Conservation (phyloP, 768 basidiomycete species). For the Dentipellis fragilis region DNA sequence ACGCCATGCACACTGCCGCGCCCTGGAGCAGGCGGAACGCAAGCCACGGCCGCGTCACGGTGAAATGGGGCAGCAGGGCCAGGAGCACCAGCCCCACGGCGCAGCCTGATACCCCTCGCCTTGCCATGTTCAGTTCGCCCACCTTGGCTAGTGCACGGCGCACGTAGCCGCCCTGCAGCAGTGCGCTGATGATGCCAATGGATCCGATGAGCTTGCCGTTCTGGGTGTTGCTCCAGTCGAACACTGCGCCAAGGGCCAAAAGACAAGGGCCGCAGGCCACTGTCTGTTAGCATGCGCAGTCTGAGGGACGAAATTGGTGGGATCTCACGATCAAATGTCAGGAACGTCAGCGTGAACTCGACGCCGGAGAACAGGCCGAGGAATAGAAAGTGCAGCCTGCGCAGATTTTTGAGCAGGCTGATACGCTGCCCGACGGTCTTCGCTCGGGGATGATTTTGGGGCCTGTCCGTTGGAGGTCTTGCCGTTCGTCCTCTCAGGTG, state of each 20-base stretch:
- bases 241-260: too few relatives aligned
- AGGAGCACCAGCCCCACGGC: slow-evolving; percentile 61
- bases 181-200: slow-evolving; percentile 84
- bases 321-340: slow-evolving; percentile 76
- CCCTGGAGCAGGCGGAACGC: slow-evolving; percentile 47
- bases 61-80: slow-evolving; percentile 54
- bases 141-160: slow-evolving; percentile 66
- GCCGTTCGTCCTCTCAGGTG: slow-evolving; percentile 13
- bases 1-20: slow-evolving; percentile 82
- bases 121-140: slow-evolving; percentile 78
- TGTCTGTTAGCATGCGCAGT: too few relatives aligned
- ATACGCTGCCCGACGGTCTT: slow-evolving; percentile 39
- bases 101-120: slow-evolving; percentile 69
- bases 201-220: slow-evolving; percentile 78
- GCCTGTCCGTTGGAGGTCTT: not conserved
- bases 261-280: too few relatives aligned
- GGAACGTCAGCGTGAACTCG: slow-evolving; percentile 93
- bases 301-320: not conserved
- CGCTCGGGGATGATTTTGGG: not conserved
- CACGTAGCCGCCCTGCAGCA: slow-evolving; percentile 92
- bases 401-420: slow-evolving; percentile 44
- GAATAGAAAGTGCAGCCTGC: slow-evolving; percentile 74
- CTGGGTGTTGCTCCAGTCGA: slow-evolving; percentile 84
- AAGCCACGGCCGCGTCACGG: slow-evolving; percentile 28
- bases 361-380: slow-evolving; percentile 87